Conservation (phyloP, 2,329 filamentous ascomycete species). For the Neonectria punicea region DNA sequence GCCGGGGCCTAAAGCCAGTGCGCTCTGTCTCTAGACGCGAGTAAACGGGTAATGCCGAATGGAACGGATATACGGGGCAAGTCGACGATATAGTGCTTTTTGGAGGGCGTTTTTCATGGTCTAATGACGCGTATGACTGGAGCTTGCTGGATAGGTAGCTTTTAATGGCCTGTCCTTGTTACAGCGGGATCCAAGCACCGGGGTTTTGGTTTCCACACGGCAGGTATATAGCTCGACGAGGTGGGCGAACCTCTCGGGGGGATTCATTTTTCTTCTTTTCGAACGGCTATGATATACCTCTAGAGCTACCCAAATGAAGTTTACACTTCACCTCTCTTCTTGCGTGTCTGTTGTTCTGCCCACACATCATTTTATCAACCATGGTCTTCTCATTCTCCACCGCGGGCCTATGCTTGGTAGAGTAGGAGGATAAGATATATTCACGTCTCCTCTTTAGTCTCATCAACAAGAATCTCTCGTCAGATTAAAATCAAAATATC, state of each 20-base stretch:
- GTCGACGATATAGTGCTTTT: constrained; percentile 29
- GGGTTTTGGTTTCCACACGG: constrained; percentile 13
- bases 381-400: background rate
- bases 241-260: constrained; percentile 18
- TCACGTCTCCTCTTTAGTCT: background rate
- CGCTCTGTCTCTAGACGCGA: background rate
- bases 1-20: constrained; percentile 5
- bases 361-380: background rate
- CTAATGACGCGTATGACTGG: constrained; percentile 41
- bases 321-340: constrained; percentile 10
- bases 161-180: constrained; percentile 20
- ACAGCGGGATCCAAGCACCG: constrained; percentile 6
- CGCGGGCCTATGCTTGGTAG: background rate
- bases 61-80: constrained; percentile 21
- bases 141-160: constrained; percentile 33
- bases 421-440: background rate
- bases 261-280: constrained; percentile 31
- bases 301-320: constrained; percentile 37
- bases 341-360: background rate
- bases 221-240: constrained; percentile 7
- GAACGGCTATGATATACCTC: constrained; percentile 37
- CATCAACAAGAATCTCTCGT: constrained; percentile 23
- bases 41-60: constrained; percentile 6
- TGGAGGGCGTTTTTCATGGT: constrained; percentile 39
- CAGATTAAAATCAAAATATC: constrained; percentile 37